Percentiles rank a stretch among this genome's conserved stretches.
Evolutionary conservation across 768 basidiomycete species (phyloP).

Genomic region (Hypholoma fasciculare): DNA sequence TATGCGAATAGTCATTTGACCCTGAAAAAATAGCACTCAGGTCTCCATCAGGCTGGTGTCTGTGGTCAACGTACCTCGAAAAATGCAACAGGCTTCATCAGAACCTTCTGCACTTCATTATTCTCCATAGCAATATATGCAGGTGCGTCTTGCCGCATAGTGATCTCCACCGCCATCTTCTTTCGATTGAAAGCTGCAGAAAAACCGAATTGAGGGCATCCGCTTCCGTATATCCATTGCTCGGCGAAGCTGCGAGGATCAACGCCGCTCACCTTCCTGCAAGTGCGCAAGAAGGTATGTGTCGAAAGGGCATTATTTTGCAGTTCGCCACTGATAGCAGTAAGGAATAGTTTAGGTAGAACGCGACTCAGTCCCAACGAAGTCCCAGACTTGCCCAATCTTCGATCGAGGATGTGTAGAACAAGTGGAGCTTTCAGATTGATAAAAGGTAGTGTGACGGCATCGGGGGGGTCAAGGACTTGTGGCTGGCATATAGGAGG

Average conservation of each 20-base stretch:
- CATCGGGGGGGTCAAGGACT: constrained; percentile 80
- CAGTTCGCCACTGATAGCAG: constrained; percentile 90
- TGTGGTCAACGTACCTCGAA: constrained; percentile 67
- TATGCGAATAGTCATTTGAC: constrained; percentile 97
- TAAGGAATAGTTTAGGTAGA: constrained; percentile 91
- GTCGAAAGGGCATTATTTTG: constrained; percentile 86
- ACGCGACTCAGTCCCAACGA: constrained; percentile 93
- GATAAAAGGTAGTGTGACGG: constrained; percentile 79
- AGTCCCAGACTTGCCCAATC: constrained; percentile 92
- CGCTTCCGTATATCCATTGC: constrained; percentile 98
- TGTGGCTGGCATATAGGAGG: constrained; percentile 94
- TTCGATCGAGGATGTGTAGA: constrained; percentile 91
- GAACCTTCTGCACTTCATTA: constrained; percentile 61
- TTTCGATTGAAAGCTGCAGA: constrained; percentile 93
- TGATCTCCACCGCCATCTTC: constrained; percentile 97
- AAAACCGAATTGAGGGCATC: constrained; percentile 90
- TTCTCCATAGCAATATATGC: constrained; percentile 73
- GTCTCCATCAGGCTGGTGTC: neutral
- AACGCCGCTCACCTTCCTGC: constrained; percentile 90
- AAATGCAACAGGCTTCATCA: constrained; percentile 81
- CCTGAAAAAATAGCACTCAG: constrained; percentile 45
- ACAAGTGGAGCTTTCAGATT: constrained; percentile 97
- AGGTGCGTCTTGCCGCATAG: constrained; percentile 86
- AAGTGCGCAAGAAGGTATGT: constrained; percentile 85
- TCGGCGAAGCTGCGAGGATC: constrained; percentile 93